phyloP scores from a whole-genome alignment of 352 stramenopile genomes.

The Globisporangium alternatum region DNA sequence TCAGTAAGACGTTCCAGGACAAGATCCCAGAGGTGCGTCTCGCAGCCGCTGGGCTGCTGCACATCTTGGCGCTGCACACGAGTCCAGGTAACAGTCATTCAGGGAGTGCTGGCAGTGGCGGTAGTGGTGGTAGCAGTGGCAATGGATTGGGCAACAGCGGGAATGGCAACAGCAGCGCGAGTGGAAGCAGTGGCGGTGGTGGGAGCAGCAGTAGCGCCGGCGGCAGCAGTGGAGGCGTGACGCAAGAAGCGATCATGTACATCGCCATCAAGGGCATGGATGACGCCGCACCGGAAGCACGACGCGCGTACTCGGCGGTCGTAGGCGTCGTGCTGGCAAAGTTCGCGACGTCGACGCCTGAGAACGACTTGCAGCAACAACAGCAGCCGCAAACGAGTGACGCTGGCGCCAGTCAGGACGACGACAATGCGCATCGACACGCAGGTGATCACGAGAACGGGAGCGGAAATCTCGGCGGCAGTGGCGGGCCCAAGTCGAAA shows the following conservation, averaged over 20 bases:
- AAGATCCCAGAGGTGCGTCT: slow-evolving; percentile 74
- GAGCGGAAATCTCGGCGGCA: slow-evolving; percentile 1
- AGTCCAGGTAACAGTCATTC: slow-evolving; percentile 21
- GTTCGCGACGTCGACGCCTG: slow-evolving; percentile 47
- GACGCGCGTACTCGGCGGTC: slow-evolving; percentile 58
- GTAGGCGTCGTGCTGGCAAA: slow-evolving; percentile 80
- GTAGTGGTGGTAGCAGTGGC: slow-evolving; percentile 9
- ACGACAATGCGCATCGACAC: slow-evolving; percentile 22
- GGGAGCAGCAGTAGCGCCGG: slow-evolving; percentile 7
- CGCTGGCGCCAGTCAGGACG: slow-evolving; percentile 23
- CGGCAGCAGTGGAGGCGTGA: slow-evolving; percentile 30
- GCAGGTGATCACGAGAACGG: slow-evolving; percentile 17
- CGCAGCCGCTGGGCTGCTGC: slow-evolving; percentile 55
- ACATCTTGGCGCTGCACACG: slow-evolving; percentile 58
- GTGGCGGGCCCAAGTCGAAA: slow-evolving; percentile 42
- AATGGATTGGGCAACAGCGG: slow-evolving; percentile 21
- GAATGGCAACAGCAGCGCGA: slow-evolving; percentile 12
- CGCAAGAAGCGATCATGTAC: slow-evolving; percentile 68
- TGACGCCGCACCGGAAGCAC: slow-evolving; percentile 56
- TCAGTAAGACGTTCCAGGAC: slow-evolving; percentile 65
- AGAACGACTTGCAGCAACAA: slow-evolving; percentile 36
- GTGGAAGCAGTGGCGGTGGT: slow-evolving; percentile 18
- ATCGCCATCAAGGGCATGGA: slow-evolving; percentile 78
- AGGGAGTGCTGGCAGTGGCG: not conserved
- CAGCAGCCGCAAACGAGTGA: slow-evolving; percentile 2